phyloP scores from a whole-genome alignment of 306 rosid genomes.

The peach (Prunus persica) region Prunus_persica_NCBIv2 NC_034009.1:40505001-40505500 shows the following conservation, averaged over 20 bases:
- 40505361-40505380: slow-evolving; percentile 69
- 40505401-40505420: neutral
- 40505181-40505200: slow-evolving; percentile 55
- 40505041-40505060: neutral
- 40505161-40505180: slow-evolving; percentile 54
- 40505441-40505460: slow-evolving; percentile 1
- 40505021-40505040: neutral
- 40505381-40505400: neutral
- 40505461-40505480: slow-evolving; percentile 31
- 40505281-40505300: slow-evolving; percentile 58
- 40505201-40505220: slow-evolving; percentile 84
- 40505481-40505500: slow-evolving; percentile 80
- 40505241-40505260: slow-evolving; percentile 66
- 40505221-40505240: slow-evolving; percentile 57
- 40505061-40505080: slow-evolving; percentile 5
- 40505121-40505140: slow-evolving; percentile 50
- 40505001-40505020: slow-evolving; percentile 54
- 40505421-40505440: slow-evolving; percentile 9
- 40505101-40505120: slow-evolving; percentile 76
- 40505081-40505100: slow-evolving; percentile 15
- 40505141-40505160: slow-evolving; percentile 54
- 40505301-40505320: slow-evolving; percentile 32
- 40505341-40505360: slow-evolving; percentile 56
- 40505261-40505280: slow-evolving; percentile 65
- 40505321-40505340: slow-evolving; percentile 43